These are phyloP conservation scores for Linnemannia schmuckeri DNA, from an alignment of 192 early-diverging fungal species.

Conservation along the genomic window DNA sequence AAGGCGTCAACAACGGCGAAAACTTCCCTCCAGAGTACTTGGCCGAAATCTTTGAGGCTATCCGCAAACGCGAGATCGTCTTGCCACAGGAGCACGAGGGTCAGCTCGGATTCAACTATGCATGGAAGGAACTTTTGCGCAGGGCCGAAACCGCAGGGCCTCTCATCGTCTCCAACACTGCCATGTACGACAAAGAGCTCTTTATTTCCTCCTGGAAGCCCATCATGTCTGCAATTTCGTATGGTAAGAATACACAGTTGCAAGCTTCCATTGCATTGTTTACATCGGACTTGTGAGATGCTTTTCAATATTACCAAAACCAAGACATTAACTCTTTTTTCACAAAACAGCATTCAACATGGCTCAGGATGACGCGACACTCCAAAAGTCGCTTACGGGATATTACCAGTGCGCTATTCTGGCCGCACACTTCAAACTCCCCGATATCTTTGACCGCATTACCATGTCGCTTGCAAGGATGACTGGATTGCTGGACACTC, in stretches of 20 bases:
- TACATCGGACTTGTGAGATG: slow-evolving; percentile 6
- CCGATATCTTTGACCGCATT: slow-evolving; percentile 86
- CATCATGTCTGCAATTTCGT: slow-evolving; percentile 82
- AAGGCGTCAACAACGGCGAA: slow-evolving; percentile 87
- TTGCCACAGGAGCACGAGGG: slow-evolving; percentile 98
- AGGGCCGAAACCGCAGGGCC: slow-evolving; percentile 63
- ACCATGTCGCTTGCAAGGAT: slow-evolving; percentile 79
- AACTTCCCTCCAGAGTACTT: slow-evolving; percentile 90
- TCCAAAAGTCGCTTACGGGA: slow-evolving; percentile 86
- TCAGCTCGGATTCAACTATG: slow-evolving; percentile 93
- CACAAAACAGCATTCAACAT: slow-evolving; percentile 76
- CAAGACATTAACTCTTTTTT: not conserved
- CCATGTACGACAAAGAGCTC: slow-evolving; percentile 84
- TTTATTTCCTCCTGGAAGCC: slow-evolving; percentile 82
- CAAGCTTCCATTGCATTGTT: not conserved
- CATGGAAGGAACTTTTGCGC: slow-evolving; percentile 87
- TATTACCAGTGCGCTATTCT: slow-evolving; percentile 81
- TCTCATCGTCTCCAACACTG: slow-evolving; percentile 69
- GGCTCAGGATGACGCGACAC: slow-evolving; percentile 80
- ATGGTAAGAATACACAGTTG: slow-evolving; percentile 66
- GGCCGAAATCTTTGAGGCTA: slow-evolving; percentile 88
- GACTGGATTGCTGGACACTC: slow-evolving; percentile 76
- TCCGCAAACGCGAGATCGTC: slow-evolving; percentile 91
- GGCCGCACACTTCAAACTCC: slow-evolving; percentile 78
- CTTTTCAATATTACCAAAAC: not conserved